These are phyloP conservation scores for Macrolepiota fuliginosa DNA, from an alignment of 768 basidiomycete species.

Conservation along the genomic window DNA sequence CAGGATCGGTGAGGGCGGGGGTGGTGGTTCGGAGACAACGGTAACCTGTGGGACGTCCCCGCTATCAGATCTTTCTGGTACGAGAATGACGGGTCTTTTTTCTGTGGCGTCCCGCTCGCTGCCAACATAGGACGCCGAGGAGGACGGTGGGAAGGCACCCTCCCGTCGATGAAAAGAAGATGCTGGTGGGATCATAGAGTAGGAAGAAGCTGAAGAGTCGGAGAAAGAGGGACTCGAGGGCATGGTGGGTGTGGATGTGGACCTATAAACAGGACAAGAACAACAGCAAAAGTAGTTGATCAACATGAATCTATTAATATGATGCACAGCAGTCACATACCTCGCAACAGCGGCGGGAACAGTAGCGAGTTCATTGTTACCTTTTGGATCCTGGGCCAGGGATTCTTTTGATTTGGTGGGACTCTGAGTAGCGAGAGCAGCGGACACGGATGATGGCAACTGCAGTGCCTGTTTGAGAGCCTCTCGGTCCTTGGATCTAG, in stretches of 20 bases:
- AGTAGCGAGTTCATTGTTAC: neutral
- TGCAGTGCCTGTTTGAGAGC: conserved; percentile 59
- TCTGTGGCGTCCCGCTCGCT: conserved; percentile 1
- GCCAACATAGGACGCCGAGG: neutral
- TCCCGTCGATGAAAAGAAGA: conserved; percentile 21
- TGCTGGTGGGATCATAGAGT: conserved; percentile 27
- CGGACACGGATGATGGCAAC: conserved; percentile 52
- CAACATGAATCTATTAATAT: neutral
- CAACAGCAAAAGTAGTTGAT: conserved; percentile 1
- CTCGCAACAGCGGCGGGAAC: neutral
- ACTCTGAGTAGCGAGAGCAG: conserved; percentile 37
- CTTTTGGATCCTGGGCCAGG: neutral
- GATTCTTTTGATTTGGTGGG: conserved; percentile 18
- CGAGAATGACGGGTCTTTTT: neutral
- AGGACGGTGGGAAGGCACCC: conserved; percentile 15
- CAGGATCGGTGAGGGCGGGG: conserved; percentile 8
- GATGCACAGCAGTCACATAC: conserved; percentile 2
- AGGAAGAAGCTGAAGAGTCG: conserved; percentile 15
- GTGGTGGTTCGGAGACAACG: conserved; percentile 3
- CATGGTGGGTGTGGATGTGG: conserved; percentile 5
- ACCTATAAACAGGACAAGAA: conserved; percentile 4
- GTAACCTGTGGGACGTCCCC: conserved; percentile 7
- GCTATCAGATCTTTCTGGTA: neutral
- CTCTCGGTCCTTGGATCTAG: conserved; percentile 43
- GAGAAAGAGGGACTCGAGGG: conserved; percentile 11